These are phyloP conservation scores for Colletotrichum sp. DNA, from an alignment of 2,329 filamentous ascomycete genomes.

Conservation along the genomic window DNA sequence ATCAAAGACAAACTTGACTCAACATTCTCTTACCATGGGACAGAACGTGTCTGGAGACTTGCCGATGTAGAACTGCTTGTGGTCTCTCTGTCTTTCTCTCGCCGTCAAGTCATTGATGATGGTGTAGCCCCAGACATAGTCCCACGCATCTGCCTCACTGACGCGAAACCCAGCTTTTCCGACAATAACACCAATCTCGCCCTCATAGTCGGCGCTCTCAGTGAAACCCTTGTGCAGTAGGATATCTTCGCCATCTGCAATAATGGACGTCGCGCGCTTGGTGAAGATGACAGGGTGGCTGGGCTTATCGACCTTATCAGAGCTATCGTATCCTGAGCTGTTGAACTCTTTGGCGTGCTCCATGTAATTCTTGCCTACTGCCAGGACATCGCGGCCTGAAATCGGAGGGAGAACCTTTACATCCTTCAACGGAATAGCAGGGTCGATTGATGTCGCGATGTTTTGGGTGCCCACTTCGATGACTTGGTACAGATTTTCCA, in stretches of 20 bases:
- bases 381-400: conserved; percentile 54
- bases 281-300: conserved; percentile 62
- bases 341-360: conserved; percentile 65
- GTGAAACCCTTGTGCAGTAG: conserved; percentile 52
- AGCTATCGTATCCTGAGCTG: conserved; percentile 57
- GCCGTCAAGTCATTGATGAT: conserved; percentile 61
- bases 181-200: conserved; percentile 61
- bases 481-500: conserved; percentile 54
- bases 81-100: conserved; percentile 55
- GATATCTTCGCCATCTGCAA: conserved; percentile 52
- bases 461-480: conserved; percentile 48
- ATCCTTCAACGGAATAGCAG: conserved; percentile 32
- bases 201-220: conserved; percentile 57
- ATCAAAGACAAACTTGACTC: not conserved
- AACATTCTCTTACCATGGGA: conserved; percentile 45
- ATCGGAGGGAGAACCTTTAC: conserved; percentile 52
- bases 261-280: conserved; percentile 57
- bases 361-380: conserved; percentile 62
- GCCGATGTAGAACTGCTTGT: conserved; percentile 65
- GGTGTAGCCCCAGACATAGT: conserved; percentile 60
- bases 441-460: conserved; percentile 37
- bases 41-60: conserved; percentile 62
- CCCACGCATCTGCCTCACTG: conserved; percentile 46
- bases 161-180: conserved; percentile 52
- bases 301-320: conserved; percentile 56